Percentiles rank a stretch among this genome's conserved stretches.
Evolutionary conservation across 2,329 filamentous ascomycete species (phyloP).

Genomic region (Blumeriella jaapii): DNA sequence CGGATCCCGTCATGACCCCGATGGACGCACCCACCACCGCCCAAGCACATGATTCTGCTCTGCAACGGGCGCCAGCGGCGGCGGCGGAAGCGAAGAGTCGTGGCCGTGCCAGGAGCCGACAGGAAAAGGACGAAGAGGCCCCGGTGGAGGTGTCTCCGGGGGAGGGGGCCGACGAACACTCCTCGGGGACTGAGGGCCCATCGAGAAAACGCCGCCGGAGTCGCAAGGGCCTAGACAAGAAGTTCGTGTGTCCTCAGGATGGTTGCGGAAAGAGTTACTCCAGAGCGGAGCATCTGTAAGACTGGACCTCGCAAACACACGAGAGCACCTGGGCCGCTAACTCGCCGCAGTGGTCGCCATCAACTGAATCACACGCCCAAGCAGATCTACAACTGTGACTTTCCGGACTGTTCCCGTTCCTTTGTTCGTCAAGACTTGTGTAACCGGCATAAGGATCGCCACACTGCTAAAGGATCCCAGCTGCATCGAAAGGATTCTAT

Average conservation of each 20-base stretch:
- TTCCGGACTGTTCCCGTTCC: slow-evolving; percentile 75
- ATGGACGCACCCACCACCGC: slow-evolving; percentile 19
- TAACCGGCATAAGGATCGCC: slow-evolving; percentile 70
- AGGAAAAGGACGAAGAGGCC: slow-evolving; percentile 19
- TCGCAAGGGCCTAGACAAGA: slow-evolving; percentile 69
- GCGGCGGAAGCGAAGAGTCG: slow-evolving; percentile 23
- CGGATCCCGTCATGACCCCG: slow-evolving; percentile 20
- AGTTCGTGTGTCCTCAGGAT: slow-evolving; percentile 72
- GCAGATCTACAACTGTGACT: slow-evolving; percentile 89
- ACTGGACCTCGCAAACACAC: slow-evolving; percentile 12
- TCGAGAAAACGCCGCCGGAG: slow-evolving; percentile 52
- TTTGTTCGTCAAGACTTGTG: slow-evolving; percentile 93
- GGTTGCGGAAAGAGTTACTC: slow-evolving; percentile 96
- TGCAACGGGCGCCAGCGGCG: slow-evolving; percentile 17
- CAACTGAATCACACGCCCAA: slow-evolving; percentile 94
- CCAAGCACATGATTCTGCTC: slow-evolving; percentile 17
- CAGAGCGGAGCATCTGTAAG: slow-evolving; percentile 84
- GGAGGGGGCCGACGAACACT: slow-evolving; percentile 21
- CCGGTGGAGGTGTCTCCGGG: slow-evolving; percentile 18
- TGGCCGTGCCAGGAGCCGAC: slow-evolving; percentile 25
- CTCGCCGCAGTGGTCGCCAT: slow-evolving; percentile 56
- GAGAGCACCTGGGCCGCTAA: slow-evolving; percentile 3
- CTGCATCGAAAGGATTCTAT: slow-evolving; percentile 63
- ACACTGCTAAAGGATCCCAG: slow-evolving; percentile 68
- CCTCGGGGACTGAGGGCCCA: slow-evolving; percentile 25